Evolutionary conservation across 306 rosid genomes (phyloP).

Genomic region (Vigna hirtella): DNA sequence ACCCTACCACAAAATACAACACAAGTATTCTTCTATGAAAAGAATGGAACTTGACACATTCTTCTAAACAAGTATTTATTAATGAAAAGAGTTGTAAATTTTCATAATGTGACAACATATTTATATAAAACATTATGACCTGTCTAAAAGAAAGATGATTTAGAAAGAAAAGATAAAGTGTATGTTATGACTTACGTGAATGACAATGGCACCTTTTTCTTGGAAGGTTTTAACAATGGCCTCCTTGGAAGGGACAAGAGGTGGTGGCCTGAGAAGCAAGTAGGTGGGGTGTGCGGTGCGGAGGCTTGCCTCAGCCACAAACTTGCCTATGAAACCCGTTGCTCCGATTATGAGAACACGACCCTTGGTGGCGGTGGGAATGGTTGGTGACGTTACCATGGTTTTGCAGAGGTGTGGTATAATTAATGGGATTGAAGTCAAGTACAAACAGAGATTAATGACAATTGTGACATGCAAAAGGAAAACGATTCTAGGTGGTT

Average conservation of each 20-base stretch:
- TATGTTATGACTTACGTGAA: conserved; percentile 48
- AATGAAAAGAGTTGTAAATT: too few species aligned
- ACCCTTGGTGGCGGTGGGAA: conserved; percentile 24
- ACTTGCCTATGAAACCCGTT: conserved; percentile 76
- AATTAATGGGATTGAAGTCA: neutral
- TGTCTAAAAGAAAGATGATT: too few species aligned
- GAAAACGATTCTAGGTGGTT: neutral
- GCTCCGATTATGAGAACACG: conserved; percentile 65
- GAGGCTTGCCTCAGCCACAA: conserved; percentile 68
- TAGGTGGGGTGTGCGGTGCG: conserved; percentile 48
- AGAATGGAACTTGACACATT: neutral
- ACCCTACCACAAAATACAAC: conserved; percentile 52
- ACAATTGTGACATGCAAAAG: neutral
- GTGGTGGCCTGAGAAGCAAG: conserved; percentile 56
- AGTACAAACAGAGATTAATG: neutral
- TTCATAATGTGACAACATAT: too few species aligned
- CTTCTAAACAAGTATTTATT: too few species aligned
- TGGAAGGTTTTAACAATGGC: conserved; percentile 50
- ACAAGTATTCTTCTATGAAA: too few species aligned
- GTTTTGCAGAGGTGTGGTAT: neutral
- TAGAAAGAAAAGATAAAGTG: neutral
- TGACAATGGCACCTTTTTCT: conserved; percentile 63
- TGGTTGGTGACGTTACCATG: conserved; percentile 53
- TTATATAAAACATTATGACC: too few species aligned
- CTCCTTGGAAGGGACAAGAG: conserved; percentile 43